phyloP scores from a whole-genome alignment of 2,329 filamentous ascomycete genomes.

The Fusarium nygamai region DNA sequence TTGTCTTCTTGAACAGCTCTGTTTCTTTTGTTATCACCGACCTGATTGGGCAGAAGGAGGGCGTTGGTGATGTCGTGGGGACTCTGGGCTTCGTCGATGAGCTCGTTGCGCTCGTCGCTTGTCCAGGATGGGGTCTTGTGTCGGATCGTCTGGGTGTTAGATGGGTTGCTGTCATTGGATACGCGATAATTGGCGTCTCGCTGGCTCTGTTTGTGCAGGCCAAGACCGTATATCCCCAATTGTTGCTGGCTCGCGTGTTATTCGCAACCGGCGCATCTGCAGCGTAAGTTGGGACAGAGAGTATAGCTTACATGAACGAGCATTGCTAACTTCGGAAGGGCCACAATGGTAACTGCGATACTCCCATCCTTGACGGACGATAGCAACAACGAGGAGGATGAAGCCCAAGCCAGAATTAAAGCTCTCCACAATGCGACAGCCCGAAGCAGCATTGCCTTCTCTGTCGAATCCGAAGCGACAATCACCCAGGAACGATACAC shows the following conservation, averaged over 20 bases:
- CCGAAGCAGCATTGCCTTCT: constrained; percentile 70
- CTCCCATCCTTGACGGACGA: constrained; percentile 76
- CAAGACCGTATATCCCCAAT: constrained; percentile 85
- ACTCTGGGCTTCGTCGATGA: constrained; percentile 89
- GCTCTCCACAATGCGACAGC: constrained; percentile 48
- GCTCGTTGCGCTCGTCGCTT: constrained; percentile 81
- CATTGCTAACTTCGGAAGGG: constrained; percentile 51
- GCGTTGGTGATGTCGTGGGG: constrained; percentile 82
- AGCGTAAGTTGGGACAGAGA: constrained; percentile 61
- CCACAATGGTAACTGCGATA: constrained; percentile 97
- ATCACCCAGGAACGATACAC: constrained; percentile 74
- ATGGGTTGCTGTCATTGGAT: constrained; percentile 79
- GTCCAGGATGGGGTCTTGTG: constrained; percentile 80
- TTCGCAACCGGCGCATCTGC: constrained; percentile 95
- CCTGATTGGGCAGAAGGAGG: constrained; percentile 76
- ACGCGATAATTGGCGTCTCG: constrained; percentile 80
- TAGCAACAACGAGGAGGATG: constrained; percentile 44
- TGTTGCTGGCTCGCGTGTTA: constrained; percentile 83
- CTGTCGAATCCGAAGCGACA: constrained; percentile 77
- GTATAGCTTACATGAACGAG: not conserved
- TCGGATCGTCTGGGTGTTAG: constrained; percentile 82
- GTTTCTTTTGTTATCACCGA: constrained; percentile 88
- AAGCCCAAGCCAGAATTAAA: constrained; percentile 46
- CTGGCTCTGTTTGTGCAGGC: constrained; percentile 87
- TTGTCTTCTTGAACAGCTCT: constrained; percentile 88